A percentile compares a stretch with the other conserved stretches of the same genome.
phyloP scores from a whole-genome alignment of 2,329 filamentous ascomycete genomes.

The Aureobasidium pullulans region DNA sequence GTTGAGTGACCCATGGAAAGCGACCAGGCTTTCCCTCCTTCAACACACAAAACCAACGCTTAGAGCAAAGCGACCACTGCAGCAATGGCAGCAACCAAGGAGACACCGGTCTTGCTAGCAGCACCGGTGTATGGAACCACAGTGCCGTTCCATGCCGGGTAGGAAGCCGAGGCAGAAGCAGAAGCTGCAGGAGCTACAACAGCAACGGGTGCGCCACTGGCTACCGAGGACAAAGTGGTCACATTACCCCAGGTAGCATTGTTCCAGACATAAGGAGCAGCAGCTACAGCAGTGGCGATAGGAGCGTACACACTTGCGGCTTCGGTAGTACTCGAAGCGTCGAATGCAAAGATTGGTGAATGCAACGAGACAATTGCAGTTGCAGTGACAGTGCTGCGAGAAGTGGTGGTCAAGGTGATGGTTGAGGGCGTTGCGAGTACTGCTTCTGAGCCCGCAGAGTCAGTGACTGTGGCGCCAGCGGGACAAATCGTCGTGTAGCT shows the following conservation, averaged over 20 bases:
- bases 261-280: not conserved
- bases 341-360: not conserved
- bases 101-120: not conserved
- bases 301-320: not conserved
- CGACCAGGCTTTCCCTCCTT: not conserved
- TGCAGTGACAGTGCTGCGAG: not conserved
- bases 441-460: not conserved
- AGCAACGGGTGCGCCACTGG: not conserved
- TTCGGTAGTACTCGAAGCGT: not conserved
- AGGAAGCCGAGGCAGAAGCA: not conserved
- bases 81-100: not conserved
- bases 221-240: not conserved
- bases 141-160: not conserved
- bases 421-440: not conserved
- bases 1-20: not conserved
- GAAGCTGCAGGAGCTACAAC: not conserved
- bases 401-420: slow-evolving; percentile 3
- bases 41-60: too few relatives aligned
- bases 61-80: not conserved
- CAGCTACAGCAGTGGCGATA: not conserved
- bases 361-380: not conserved
- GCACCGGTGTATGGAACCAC: not conserved
- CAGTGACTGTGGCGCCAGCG: not conserved
- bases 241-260: slow-evolving; percentile 5
- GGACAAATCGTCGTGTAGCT: slow-evolving; percentile 7